phyloP scores from a whole-genome alignment of 495 filamentous ascomycete species.

The Daldinia concentrica region DNA sequence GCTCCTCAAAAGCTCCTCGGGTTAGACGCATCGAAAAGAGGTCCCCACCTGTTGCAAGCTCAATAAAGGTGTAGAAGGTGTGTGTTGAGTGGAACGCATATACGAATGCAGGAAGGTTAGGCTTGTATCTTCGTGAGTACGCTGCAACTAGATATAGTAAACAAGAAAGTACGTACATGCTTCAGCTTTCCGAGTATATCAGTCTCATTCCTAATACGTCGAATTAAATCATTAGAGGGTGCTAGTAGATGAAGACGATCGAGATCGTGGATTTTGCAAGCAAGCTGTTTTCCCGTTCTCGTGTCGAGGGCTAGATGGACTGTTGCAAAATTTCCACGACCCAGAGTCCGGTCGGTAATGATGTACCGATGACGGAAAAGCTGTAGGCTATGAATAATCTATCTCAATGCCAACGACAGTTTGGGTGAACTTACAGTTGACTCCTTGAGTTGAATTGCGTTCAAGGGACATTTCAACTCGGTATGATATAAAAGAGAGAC shows the following conservation, averaged over 20 bases:
- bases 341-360: conserved; percentile 69
- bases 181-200: conserved; percentile 64
- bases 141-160: neutral
- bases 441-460: conserved; percentile 34
- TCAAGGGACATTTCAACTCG: conserved; percentile 20
- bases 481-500: conserved; percentile 39
- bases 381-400: conserved; percentile 45
- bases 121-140: conserved; percentile 16
- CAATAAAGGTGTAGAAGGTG: conserved; percentile 66
- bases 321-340: conserved; percentile 83
- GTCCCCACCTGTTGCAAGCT: conserved; percentile 73
- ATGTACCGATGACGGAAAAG: conserved; percentile 57
- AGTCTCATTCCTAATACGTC: conserved; percentile 59
- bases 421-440: conserved; percentile 20
- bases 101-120: conserved; percentile 28
- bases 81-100: conserved; percentile 31
- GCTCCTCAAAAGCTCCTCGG: conserved; percentile 65
- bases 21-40: conserved; percentile 62
- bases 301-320: conserved; percentile 82
- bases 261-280: conserved; percentile 72
- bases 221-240: conserved; percentile 19
- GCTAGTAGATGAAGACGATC: conserved; percentile 16
- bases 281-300: conserved; percentile 72
- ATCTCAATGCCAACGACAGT: neutral
- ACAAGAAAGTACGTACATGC: conserved; percentile 60